These are phyloP conservation scores for Cicer pinnatifidum DNA, from an alignment of 306 rosid species.

Conservation along the genomic window DNA sequence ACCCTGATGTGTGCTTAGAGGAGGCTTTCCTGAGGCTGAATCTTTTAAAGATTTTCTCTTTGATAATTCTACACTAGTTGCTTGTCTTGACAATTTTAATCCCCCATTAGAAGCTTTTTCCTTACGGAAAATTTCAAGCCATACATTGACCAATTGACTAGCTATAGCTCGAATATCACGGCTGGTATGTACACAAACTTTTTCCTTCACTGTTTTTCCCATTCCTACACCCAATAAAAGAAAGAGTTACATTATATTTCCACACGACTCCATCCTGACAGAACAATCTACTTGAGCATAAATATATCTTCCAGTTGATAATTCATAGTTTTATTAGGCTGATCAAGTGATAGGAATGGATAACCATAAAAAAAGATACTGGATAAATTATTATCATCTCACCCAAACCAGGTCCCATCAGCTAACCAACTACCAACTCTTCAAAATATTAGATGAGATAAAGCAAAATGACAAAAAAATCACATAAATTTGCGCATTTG, in stretches of 20 bases:
- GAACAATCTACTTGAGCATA: slow-evolving; percentile 28
- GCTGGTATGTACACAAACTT: slow-evolving; percentile 99
- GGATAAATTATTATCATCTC: slow-evolving; percentile 10
- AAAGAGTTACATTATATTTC: slow-evolving; percentile 38
- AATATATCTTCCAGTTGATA: slow-evolving; percentile 35
- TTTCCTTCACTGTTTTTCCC: slow-evolving; percentile 96
- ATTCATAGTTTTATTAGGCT: slow-evolving; percentile 30
- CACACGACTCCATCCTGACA: slow-evolving; percentile 26
- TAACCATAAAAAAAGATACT: slow-evolving; percentile 27
- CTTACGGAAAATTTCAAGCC: slow-evolving; percentile 99
- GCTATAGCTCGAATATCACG: slow-evolving; percentile 99
- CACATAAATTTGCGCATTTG: not conserved
- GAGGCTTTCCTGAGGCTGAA: slow-evolving; percentile 78
- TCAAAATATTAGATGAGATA: slow-evolving; percentile 28
- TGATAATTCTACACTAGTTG: slow-evolving; percentile 63
- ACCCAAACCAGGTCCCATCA: slow-evolving; percentile 37
- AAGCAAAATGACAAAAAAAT: not conserved
- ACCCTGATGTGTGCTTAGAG: slow-evolving; percentile 68
- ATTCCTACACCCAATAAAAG: slow-evolving; percentile 67
- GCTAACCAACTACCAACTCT: slow-evolving; percentile 21
- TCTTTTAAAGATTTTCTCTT: slow-evolving; percentile 75
- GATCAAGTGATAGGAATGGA: slow-evolving; percentile 30
- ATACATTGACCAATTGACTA: slow-evolving; percentile 92
- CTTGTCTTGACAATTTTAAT: slow-evolving; percentile 69
- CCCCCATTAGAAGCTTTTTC: slow-evolving; percentile 89